Percentiles rank a stretch among this genome's conserved stretches.
Conservation (phyloP, 495 filamentous ascomycete genomes). For the Aspergillus nanangensis region DNA sequence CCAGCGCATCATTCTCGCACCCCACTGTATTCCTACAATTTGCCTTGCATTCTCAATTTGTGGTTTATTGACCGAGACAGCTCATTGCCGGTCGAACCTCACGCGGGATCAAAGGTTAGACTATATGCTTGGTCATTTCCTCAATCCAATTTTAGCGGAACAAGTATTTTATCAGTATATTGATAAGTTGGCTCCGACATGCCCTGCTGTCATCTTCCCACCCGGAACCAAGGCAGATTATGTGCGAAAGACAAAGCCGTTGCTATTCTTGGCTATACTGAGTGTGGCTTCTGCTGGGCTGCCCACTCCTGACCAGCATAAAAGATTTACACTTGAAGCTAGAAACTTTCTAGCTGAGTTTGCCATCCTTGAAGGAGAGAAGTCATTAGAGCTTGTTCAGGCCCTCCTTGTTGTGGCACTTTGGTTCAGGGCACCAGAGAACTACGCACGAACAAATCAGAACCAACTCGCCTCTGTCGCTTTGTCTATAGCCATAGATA, state of each 20-base stretch:
- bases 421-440: slow-evolving; percentile 68
- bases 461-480: slow-evolving; percentile 76
- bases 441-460: slow-evolving; percentile 72
- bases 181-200: slow-evolving; percentile 56
- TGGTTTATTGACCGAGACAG: slow-evolving; percentile 3
- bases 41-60: background rate
- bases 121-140: background rate
- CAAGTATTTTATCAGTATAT: slow-evolving; percentile 59
- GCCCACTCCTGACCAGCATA: slow-evolving; percentile 49
- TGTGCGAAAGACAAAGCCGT: slow-evolving; percentile 62
- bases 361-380: slow-evolving; percentile 64
- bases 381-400: slow-evolving; percentile 59
- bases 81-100: background rate
- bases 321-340: slow-evolving; percentile 56
- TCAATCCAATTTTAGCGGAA: background rate
- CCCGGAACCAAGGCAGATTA: slow-evolving; percentile 51
- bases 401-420: slow-evolving; percentile 21
- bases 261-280: slow-evolving; percentile 70
- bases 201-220: slow-evolving; percentile 71
- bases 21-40: background rate
- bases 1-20: background rate
- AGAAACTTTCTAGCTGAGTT: slow-evolving; percentile 62
- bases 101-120: background rate
- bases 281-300: slow-evolving; percentile 52
- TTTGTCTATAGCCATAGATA: slow-evolving; percentile 74